Base-by-base conservation (phyloP, 2,329 filamentous ascomycete species). In the Aureobasidium subglaciale region DNA sequence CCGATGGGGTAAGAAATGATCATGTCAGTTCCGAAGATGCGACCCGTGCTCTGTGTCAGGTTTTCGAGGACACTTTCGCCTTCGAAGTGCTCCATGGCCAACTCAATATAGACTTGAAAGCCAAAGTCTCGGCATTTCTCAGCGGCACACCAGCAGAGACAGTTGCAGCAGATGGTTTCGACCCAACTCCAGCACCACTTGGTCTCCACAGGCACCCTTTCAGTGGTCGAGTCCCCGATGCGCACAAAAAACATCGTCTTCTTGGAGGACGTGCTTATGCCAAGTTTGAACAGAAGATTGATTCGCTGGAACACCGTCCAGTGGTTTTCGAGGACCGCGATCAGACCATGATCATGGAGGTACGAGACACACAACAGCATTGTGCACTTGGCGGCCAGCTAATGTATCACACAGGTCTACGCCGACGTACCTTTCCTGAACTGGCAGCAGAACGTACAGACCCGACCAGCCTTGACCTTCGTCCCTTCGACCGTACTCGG, bases 401-500 rank as follows among this genome's bases (percentile, higher is more conserved):
- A n/a, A 56, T 16, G n/a, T 18, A 20, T 6, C 11, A 4, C 24
- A 1, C 20, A 56, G 55, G 55, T 38, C n/a, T 50, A 52, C 13
- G 56, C 58, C 68, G 49, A 76, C 74, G n/a, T 49, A 5, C 54
- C 54, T 1, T 56, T 56, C 22, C n/a, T 40, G 13, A 49, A 56
- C 59, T 76, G 73, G 74, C 73, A 73, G 1, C 62, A 64, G 18
- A 71, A 65, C 1, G 67, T 75, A 5, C 55, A 65, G 5, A 73
- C 75, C 55, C 69, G 63, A 1, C 73, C 74, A 0, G 63, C 61
- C 15, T 69, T 65, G 46, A 76, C 73, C 0, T 75, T 71, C 55
- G 62, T 76, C 9, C 74, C 74, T 2, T 70, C 63, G 13, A 75
- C 71, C 0, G 65, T 72, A 5, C 63, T 67, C 9, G 74, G 72